Conservation (phyloP, 192 early-diverging fungal species). For the Funneliformis geosporum region DNA sequence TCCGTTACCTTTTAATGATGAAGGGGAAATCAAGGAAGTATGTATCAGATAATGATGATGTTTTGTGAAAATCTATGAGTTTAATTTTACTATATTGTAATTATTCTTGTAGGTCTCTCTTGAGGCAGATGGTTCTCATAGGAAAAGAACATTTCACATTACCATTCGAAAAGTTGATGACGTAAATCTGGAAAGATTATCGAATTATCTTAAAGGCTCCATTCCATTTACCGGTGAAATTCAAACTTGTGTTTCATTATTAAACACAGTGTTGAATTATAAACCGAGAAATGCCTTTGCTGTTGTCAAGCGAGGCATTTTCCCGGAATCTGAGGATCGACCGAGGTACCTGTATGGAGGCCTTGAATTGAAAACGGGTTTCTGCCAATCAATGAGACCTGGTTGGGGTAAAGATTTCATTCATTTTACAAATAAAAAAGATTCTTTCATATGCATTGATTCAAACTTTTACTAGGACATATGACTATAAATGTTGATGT, state of each 20-base stretch:
- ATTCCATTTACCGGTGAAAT: neutral
- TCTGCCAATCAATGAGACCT: conserved; percentile 11
- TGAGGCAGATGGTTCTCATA: neutral
- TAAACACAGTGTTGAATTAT: conserved; percentile 26
- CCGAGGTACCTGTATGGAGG: neutral
- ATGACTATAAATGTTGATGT: conserved; percentile 20
- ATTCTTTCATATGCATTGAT: neutral
- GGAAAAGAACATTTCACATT: neutral
- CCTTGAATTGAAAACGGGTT: conserved; percentile 9
- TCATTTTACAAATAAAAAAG: neutral
- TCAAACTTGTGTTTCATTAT: neutral
- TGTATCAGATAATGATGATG: neutral
- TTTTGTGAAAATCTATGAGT: neutral
- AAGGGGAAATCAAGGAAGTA: neutral
- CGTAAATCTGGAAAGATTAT: neutral
- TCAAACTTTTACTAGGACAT: neutral
- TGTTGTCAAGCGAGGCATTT: conserved; percentile 12
- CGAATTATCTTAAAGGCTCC: neutral
- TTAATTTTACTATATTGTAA: neutral
- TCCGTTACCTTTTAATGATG: conserved; percentile 11
- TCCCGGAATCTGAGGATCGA: neutral
- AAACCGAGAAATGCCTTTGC: neutral
- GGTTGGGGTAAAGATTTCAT: neutral
- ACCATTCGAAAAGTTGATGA: conserved; percentile 10
- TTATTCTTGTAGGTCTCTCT: neutral